Evolutionary conservation across 805 yeast genomes (phyloP).

Genomic region (Zygotorulaspora sp.): DNA sequence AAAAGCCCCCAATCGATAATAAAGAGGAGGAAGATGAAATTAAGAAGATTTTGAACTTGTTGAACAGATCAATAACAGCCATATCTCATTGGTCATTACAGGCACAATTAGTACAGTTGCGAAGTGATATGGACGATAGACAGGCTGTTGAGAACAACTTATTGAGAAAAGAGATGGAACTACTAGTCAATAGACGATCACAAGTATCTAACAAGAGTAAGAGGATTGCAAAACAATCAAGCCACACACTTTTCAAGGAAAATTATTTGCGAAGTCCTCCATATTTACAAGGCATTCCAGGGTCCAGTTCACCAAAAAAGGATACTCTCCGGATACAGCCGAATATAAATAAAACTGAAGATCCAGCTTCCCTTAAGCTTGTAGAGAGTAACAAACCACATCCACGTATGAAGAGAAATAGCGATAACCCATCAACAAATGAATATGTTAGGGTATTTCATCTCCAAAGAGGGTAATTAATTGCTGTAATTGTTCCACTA

Average conservation of each 20-base stretch:
- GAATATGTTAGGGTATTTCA: conserved; percentile 32
- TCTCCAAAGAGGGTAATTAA: conserved; percentile 18
- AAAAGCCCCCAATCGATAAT: conserved; percentile 5
- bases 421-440: conserved; percentile 29
- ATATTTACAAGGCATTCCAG: conserved; percentile 1
- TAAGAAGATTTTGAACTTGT: conserved; percentile 22
- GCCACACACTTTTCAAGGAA: conserved; percentile 1
- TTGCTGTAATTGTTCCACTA: no score
- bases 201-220: conserved; percentile 3
- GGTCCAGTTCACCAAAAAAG: conserved; percentile 4
- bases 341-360: conserved; percentile 1
- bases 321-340: neutral
- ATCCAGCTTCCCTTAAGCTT: conserved; percentile 8
- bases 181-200: conserved; percentile 18
- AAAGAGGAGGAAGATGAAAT: conserved; percentile 13
- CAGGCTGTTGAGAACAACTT: conserved; percentile 25
- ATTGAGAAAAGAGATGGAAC: conserved; percentile 26
- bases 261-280: conserved; percentile 2
- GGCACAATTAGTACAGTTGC: conserved; percentile 27
- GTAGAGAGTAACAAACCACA: conserved; percentile 33
- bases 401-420: conserved; percentile 30
- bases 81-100: conserved; percentile 34
- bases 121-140: conserved; percentile 22
- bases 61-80: conserved; percentile 28
- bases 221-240: conserved; percentile 4